Evolutionary conservation across 495 filamentous ascomycete genomes (phyloP).

Genomic region (Staphylotrichum longicolle): DNA sequence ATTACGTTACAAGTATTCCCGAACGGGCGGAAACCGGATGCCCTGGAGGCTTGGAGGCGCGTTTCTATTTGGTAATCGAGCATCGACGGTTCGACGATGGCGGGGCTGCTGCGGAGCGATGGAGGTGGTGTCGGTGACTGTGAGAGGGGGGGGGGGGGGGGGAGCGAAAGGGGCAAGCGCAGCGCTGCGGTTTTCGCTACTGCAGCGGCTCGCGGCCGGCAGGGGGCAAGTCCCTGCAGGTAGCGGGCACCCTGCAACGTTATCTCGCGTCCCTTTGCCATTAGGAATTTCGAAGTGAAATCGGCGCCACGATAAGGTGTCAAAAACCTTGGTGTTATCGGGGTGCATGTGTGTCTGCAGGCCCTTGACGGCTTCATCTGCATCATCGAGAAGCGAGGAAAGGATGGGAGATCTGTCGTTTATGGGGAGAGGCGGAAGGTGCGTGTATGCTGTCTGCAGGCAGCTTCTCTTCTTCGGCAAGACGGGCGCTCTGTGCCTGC

Average conservation of each 20-base stretch:
- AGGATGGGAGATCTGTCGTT: conserved; percentile 1
- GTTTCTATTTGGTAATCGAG: conserved; percentile 52
- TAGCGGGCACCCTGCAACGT: conserved; percentile 25
- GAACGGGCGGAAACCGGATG: conserved; percentile 34
- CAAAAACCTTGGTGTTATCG: conserved; percentile 24
- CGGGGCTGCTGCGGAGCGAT: conserved; percentile 12
- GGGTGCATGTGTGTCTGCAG: conserved; percentile 21
- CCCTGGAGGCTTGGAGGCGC: conserved; percentile 19
- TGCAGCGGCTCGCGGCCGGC: conserved; percentile 15
- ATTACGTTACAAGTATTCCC: conserved; percentile 55
- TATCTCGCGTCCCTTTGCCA: conserved; percentile 36
- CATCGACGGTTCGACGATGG: conserved; percentile 8
- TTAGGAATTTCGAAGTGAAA: conserved; percentile 41
- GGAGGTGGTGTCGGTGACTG: neutral
- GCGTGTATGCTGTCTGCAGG: neutral
- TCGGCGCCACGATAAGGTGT: conserved; percentile 35
- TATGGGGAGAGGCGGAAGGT: neutral
- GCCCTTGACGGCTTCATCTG: conserved; percentile 13
- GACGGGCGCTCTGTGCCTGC: neutral
- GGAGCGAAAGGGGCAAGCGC: no score
- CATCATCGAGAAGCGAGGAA: neutral
- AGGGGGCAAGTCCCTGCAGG: conserved; percentile 14
- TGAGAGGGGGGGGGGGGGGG: no score
- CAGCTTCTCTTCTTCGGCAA: neutral
- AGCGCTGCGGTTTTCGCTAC: conserved; percentile 3